Percentiles rank a stretch among this genome's conserved stretches.
Evolutionary conservation across 495 filamentous ascomycete genomes (phyloP).

Genomic region (Aspergillus carlsbadensis): DNA sequence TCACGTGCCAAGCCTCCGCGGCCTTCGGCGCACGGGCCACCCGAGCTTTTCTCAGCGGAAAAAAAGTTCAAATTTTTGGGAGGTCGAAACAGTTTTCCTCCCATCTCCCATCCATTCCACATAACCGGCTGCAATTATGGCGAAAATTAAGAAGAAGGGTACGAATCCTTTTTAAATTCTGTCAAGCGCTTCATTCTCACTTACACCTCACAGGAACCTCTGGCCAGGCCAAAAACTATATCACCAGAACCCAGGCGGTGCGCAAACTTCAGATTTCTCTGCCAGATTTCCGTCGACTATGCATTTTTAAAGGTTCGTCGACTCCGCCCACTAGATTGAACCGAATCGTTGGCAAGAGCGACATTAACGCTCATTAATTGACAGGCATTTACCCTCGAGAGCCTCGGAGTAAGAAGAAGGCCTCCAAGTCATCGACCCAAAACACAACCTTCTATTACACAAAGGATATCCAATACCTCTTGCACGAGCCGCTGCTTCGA

Average conservation of each 20-base stretch:
- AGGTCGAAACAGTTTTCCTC: conserved; percentile 1
- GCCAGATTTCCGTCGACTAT: conserved; percentile 94
- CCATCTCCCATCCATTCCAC: conserved; percentile 31
- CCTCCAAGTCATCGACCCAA: conserved; percentile 81
- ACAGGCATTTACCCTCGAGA: conserved; percentile 93
- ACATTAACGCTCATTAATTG: not conserved
- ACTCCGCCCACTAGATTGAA: not conserved
- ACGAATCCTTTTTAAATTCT: conserved; percentile 10
- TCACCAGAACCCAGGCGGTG: conserved; percentile 93
- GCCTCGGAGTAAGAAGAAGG: conserved; percentile 94
- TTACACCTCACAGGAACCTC: conserved; percentile 59
- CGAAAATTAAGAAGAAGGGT: conserved; percentile 92
- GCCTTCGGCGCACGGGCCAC: conserved; percentile 39
- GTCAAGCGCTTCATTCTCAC: conserved; percentile 3
- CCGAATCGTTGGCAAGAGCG: not conserved
- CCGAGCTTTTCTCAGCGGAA: conserved; percentile 22
- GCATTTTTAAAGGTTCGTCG: conserved; percentile 89
- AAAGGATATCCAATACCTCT: conserved; percentile 96
- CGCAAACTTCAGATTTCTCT: conserved; percentile 96
- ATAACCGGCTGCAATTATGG: conserved; percentile 55
- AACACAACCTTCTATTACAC: conserved; percentile 99
- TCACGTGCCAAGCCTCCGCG: conserved; percentile 32
- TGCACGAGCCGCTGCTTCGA: conserved; percentile 91
- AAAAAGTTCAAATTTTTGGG: conserved; percentile 16
- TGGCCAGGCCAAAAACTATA: conserved; percentile 97